A percentile compares a stretch with the other conserved stretches of the same genome.
Conservation (phyloP, 495 filamentous ascomycete genomes). For the Annulohypoxylon bovei region DNA sequence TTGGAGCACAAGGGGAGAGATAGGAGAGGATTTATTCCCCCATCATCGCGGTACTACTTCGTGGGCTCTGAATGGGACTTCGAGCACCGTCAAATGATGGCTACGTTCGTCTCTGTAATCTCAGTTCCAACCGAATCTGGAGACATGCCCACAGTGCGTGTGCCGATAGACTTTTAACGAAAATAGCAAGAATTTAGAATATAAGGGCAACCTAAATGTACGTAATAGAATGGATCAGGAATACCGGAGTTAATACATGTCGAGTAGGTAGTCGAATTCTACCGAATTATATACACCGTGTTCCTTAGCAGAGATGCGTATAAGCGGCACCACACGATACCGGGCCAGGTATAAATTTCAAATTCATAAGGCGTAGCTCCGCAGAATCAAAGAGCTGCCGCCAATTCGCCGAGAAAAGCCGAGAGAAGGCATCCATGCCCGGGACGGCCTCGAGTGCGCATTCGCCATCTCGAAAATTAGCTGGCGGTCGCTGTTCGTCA, state of each 20-base stretch:
- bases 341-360: slow-evolving; percentile 10
- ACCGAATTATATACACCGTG: background rate
- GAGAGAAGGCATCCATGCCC: background rate
- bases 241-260: background rate
- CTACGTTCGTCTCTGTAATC: slow-evolving; percentile 20
- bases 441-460: background rate
- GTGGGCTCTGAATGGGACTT: slow-evolving; percentile 37
- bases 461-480: slow-evolving; percentile 20
- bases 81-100: slow-evolving; percentile 29
- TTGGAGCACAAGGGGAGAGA: slow-evolving; percentile 36
- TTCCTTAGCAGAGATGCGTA: background rate
- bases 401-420: background rate
- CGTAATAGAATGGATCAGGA: background rate
- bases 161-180: slow-evolving; percentile 23
- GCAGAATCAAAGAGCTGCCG: background rate
- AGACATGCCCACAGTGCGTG: slow-evolving; percentile 15
- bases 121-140: slow-evolving; percentile 23
- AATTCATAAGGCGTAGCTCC: slow-evolving; percentile 15
- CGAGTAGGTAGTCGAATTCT: background rate
- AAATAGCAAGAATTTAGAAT: background rate
- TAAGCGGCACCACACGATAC: background rate
- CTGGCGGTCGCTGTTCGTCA: slow-evolving; percentile 10
- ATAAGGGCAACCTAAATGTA: background rate
- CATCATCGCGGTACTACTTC: slow-evolving; percentile 35
- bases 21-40: slow-evolving; percentile 32